These are phyloP conservation scores for Claviceps sp. DNA, from an alignment of 2,329 filamentous ascomycete genomes.

Conservation along the genomic window DNA sequence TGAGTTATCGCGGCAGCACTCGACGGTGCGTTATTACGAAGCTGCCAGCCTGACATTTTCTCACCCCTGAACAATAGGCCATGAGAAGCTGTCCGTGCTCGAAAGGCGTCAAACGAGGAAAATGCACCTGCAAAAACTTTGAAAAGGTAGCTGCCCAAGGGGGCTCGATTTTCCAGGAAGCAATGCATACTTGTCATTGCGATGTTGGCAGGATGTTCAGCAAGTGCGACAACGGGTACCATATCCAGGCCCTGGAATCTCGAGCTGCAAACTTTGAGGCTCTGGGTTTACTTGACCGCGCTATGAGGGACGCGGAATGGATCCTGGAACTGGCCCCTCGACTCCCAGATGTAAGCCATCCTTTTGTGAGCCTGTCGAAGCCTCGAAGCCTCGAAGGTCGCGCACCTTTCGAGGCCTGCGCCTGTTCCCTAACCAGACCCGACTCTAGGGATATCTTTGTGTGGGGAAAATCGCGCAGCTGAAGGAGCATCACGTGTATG, in stretches of 20 bases:
- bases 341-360: conserved; percentile 23
- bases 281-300: conserved; percentile 23
- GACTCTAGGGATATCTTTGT: conserved; percentile 26
- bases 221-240: conserved; percentile 24
- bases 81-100: conserved; percentile 24
- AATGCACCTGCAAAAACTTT: conserved; percentile 13
- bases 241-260: conserved; percentile 28
- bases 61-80: conserved; percentile 12
- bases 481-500: conserved; percentile 21
- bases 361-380: no score
- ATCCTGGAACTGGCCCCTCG: conserved; percentile 28
- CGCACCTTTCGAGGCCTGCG: background rate
- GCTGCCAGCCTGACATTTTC: background rate
- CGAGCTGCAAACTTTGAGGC: conserved; percentile 27
- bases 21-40: background rate
- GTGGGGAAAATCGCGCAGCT: conserved; percentile 26
- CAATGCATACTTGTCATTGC: conserved; percentile 27
- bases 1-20: conserved; percentile 8
- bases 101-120: conserved; percentile 19
- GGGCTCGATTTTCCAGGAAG: conserved; percentile 27
- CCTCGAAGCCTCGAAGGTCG: no score
- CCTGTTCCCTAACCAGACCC: background rate
- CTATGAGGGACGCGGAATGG: conserved; percentile 28
- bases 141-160: conserved; percentile 18
- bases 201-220: conserved; percentile 22